Percentiles rank a stretch among this genome's conserved stretches.
These are phyloP conservation scores for Camellia lanceoleosa DNA, from an alignment of 148 eudicot genomes.

Conservation along the genomic window DNA sequence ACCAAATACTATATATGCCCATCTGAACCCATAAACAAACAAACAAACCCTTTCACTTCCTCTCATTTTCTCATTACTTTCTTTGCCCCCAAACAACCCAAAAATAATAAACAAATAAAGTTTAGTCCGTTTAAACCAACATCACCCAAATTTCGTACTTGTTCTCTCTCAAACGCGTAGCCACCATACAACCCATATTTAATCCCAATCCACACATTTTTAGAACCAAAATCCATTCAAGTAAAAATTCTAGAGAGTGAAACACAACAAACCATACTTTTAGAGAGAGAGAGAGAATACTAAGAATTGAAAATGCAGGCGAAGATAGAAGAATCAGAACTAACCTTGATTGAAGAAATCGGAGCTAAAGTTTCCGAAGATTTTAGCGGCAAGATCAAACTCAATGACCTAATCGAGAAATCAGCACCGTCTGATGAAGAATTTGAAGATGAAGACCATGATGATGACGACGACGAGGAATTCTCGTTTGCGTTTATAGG, in stretches of 20 bases:
- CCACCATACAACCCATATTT: neutral
- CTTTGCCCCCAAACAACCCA: neutral
- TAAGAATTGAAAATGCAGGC: neutral
- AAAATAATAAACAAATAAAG: neutral
- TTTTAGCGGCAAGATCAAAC: neutral
- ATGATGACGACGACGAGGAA: constrained; percentile 26
- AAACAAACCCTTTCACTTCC: neutral
- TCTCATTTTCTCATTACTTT: neutral
- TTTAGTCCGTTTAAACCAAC: neutral
- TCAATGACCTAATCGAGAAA: neutral
- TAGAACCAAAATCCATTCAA: neutral
- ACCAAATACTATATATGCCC: too few species aligned
- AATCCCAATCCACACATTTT: neutral
- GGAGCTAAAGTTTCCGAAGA: neutral
- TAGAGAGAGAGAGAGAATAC: neutral
- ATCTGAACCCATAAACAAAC: too few species aligned
- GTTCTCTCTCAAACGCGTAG: constrained; percentile 11
- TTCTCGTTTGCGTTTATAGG: constrained; percentile 41
- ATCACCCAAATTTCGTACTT: neutral
- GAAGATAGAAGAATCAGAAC: neutral
- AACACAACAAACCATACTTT: too few species aligned
- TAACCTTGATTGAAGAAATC: neutral
- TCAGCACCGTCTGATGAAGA: neutral
- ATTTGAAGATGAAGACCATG: neutral
- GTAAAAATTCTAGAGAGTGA: neutral